Base-by-base conservation (phyloP, 805 yeast genomes). In the Wickerhamomyces xylosicus region DNA sequence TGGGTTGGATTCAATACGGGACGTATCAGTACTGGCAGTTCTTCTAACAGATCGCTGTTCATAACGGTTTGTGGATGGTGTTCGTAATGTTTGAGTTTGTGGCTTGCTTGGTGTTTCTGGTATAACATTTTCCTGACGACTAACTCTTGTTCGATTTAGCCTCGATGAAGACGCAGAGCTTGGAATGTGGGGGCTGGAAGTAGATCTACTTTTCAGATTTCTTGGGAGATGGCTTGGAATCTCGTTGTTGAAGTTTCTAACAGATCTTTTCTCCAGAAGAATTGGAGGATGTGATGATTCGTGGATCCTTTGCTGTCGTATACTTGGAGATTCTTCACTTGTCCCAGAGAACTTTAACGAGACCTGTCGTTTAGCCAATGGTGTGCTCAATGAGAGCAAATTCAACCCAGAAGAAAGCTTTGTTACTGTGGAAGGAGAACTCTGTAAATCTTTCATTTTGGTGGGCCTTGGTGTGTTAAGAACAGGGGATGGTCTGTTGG, bases 351-450 rank as follows among this genome's bases (percentile, higher is more conserved):
- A 8, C 14, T 25, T 25, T 9, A 25, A 13, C 9, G 29, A 25
- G 14, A 25, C 29, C 5, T 25, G 29, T 25, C 29, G 8, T 13
- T 25, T 25, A 4, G 29, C n/a, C 14, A 8, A 27, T 18, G 48
- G 48, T 0, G 52, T 33, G 19, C 33, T 22, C 14, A 51, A 21
- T 2, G 43, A 27, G 11, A 53, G 33, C 2, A 22, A 18, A 2
- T 47, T 44, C 22, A 53, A 33, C 16, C 40, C 43, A 1, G 36
- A 16, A 1, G 53, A 31, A 10, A 53, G 40, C 18, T 42, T 41
- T 4, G 49, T 43, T 13, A 53, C 22, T 10, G 54, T 50, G 8
- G 53, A 47, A 1, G 49, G 48, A 4, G 43, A 46, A 3, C 40
- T 34, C 4, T 34, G 15, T 19, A 20, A 6, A n/a, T 15, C 28